Evolutionary conservation across 345 rosid species (phyloP).

Genomic region (Eucalyptus pauciflora): DNA sequence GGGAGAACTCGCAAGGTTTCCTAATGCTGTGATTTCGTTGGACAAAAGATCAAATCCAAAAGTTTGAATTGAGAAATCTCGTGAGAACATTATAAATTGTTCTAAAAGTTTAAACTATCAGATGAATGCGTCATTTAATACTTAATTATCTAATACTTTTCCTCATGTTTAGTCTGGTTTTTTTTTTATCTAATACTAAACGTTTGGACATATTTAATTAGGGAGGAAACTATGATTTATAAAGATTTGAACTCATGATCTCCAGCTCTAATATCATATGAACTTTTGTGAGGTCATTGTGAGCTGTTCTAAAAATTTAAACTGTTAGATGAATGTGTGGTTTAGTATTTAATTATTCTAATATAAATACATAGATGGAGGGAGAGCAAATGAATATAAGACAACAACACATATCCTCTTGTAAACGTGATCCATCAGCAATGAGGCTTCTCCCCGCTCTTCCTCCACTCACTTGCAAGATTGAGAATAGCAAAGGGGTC

Average conservation of each 20-base stretch:
- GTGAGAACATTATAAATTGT: no score
- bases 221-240: fast-evolving
- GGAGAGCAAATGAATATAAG: background rate
- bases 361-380: no score
- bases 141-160: no score
- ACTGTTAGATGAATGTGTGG: fast-evolving
- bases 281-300: no score
- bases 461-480: background rate
- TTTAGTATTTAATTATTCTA: no score
- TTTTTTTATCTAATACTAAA: no score
- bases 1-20: background rate
- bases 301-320: no score
- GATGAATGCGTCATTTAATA: fast-evolving
- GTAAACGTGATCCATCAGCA: background rate
- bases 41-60: background rate
- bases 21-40: background rate
- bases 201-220: no score
- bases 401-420: background rate
- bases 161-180: fast-evolving
- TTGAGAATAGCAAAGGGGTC: background rate
- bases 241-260: fast-evolving
- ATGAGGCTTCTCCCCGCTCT: background rate
- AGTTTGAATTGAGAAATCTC: background rate
- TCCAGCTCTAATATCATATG: no score
- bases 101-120: fast-evolving